Conservation (phyloP, 2,329 filamentous ascomycete species). For the Aspergillus texensis region DNA sequence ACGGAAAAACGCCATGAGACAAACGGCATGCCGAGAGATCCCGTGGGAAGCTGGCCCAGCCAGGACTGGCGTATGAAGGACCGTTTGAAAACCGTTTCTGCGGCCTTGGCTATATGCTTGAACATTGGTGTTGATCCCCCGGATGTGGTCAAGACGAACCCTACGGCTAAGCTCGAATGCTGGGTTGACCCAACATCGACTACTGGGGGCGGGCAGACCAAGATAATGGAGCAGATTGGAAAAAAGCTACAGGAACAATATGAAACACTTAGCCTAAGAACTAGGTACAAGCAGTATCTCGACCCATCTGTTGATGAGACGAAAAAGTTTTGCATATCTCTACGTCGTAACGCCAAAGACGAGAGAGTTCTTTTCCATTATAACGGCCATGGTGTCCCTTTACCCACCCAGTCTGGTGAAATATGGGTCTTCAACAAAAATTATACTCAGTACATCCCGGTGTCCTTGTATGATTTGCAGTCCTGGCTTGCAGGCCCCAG, state of each 20-base stretch:
- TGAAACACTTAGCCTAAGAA: constrained; percentile 89
- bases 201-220: constrained; percentile 71
- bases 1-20: constrained; percentile 98
- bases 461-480: constrained; percentile 92
- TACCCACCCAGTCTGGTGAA: constrained; percentile 92
- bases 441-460: constrained; percentile 97
- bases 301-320: constrained; percentile 97
- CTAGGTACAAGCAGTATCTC: constrained; percentile 95
- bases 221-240: constrained; percentile 90
- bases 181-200: constrained; percentile 91
- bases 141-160: constrained; percentile 93
- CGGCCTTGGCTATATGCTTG: constrained; percentile 88
- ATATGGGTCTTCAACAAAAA: constrained; percentile 99
- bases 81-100: constrained; percentile 92
- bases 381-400: constrained; percentile 95
- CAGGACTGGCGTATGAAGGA: constrained; percentile 99
- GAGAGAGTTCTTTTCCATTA: constrained; percentile 98
- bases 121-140: constrained; percentile 98
- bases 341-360: constrained; percentile 90
- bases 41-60: constrained; percentile 57
- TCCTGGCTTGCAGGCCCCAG: constrained; percentile 94
- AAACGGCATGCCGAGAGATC: constrained; percentile 77
- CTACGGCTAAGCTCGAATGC: constrained; percentile 90
- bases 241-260: constrained; percentile 97
- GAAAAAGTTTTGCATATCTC: constrained; percentile 89